Conservation (phyloP, 768 basidiomycete genomes). For the Russula griseocarnosa region DNA sequence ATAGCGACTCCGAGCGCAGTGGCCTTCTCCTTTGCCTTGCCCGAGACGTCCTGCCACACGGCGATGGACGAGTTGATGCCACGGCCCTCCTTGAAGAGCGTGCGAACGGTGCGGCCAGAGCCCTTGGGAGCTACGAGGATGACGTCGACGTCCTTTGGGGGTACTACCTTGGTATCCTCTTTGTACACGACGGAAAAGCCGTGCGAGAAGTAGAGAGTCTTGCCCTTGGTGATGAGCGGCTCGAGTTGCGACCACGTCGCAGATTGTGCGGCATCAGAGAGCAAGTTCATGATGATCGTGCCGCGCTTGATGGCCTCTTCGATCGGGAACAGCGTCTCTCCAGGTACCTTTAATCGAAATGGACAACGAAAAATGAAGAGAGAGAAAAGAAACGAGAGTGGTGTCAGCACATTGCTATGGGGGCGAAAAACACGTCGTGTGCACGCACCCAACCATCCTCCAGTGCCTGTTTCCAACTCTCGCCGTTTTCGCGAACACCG, state of each 20-base stretch:
- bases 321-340: slow-evolving; percentile 96
- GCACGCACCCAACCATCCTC: slow-evolving; percentile 89
- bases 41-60: slow-evolving; percentile 96
- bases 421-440: slow-evolving; percentile 28
- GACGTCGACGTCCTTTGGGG: slow-evolving; percentile 92
- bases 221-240: slow-evolving; percentile 98
- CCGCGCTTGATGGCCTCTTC: slow-evolving; percentile 95
- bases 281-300: slow-evolving; percentile 99
- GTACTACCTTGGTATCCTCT: slow-evolving; percentile 91
- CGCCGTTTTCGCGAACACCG: slow-evolving; percentile 95
- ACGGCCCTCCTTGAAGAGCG: slow-evolving; percentile 99
- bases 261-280: slow-evolving; percentile 99
- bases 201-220: slow-evolving; percentile 99
- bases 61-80: slow-evolving; percentile 96
- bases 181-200: slow-evolving; percentile 99
- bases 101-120: slow-evolving; percentile 97
- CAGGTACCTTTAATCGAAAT: slow-evolving; percentile 63
- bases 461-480: slow-evolving; percentile 92
- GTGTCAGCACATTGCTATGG: background rate
- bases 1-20: slow-evolving; percentile 90
- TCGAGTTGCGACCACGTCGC: slow-evolving; percentile 87
- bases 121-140: slow-evolving; percentile 99
- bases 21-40: slow-evolving; percentile 97
- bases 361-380: background rate
- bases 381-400: background rate